Evolutionary conservation across 1,139 yeast genomes (phyloP), one percentile per base, ranked within the genome.

Genomic region (Zygosaccharomyces pseudobailii): DNA sequence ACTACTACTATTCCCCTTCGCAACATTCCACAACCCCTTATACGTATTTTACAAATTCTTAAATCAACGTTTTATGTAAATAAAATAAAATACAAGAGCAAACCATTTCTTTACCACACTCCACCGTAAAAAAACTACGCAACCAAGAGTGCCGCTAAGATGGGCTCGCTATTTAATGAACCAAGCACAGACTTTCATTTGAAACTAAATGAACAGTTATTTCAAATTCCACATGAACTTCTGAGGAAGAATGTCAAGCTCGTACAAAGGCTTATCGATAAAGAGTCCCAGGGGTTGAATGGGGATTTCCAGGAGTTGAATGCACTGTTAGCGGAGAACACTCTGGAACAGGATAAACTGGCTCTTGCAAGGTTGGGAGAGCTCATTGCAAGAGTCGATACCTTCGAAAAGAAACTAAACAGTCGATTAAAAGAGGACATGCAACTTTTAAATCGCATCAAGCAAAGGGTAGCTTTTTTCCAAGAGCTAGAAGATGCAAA

Each of bases 171-270:
- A 19, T 47, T 62, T 3, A 58, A 65, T 31, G 72, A 68, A 31
- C 71, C 72, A 6, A 56, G 67, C 5, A 67, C 69, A 8, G 75
- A 72, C 46, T 71, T 72, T 54, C 73, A 71, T 45, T 49, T 72
- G 45, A 67, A 68, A 46, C 52, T 73, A 39, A 73, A 76, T 54
- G 75, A 73, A 62, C 72, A 80, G 2, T 79, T 77, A 49, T 82
- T 83, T 65, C 73, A 73, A 46, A 78, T 82, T 1, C 90, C 90
- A 1, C 70, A 75, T 21, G 87, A 82, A 55, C 67, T 82, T 17
- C 67, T 82, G 42, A 73, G 73, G 55, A 79, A 76, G 67, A 82
- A 83, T 57, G 74, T 80, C 64, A 81, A 79, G 59, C 61, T 65
- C 32, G 69, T 80, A 19, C 84, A 81, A 56, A 78, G 73, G 56